Evolutionary conservation across 805 yeast species (phyloP), one percentile per base, ranked within the genome.

Genomic region (Candida chilensis): DNA sequence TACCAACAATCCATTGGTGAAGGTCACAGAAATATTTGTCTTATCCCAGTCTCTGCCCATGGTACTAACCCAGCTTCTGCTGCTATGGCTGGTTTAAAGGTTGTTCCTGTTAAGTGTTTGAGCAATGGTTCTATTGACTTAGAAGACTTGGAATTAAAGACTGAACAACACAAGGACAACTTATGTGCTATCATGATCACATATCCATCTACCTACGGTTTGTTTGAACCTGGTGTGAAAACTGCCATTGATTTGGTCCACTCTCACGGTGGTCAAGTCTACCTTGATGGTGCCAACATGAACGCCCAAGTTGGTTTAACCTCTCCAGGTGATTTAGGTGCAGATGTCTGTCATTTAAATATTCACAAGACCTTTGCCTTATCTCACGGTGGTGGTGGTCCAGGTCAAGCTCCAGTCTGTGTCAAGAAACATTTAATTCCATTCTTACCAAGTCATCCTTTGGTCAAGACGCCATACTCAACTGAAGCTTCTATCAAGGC

Each of bases 381-480:
- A 48, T 94, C 96, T 32, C 98, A 92, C 49, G 98, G 98, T 49
- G 98, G 98, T 51, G 98, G 98, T 52, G 98, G 98, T 26, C 98
- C 98, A 25, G 98, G 97, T 50, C 94, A 87, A 47, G 98, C 96
- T 13, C 97, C 97, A 30, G 92, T 92, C 39, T 86, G 97, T 68
- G 97, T 90, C 34, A 79, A 78, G 42, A 60, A 68, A 29, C 95
- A 86, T 54, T 65, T 92, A 45, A 71, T 68, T 27, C 84, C 85
- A 32, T 87, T 74, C 58, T 68, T 92, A 45, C 98, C 98, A 27
- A 63, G 66, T 10, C 96, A 92, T 57, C 69, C 72, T 15, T 63
- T 82, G 24, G 64, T 73, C 11, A 44, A 56, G 16, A 36, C 41
- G 24, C 64, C 53, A 37, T n/a, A n/a, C n/a, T 50, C 62, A 17